Conservation (phyloP, 805 yeast genomes). For the Candida dajiaensis region DNA sequence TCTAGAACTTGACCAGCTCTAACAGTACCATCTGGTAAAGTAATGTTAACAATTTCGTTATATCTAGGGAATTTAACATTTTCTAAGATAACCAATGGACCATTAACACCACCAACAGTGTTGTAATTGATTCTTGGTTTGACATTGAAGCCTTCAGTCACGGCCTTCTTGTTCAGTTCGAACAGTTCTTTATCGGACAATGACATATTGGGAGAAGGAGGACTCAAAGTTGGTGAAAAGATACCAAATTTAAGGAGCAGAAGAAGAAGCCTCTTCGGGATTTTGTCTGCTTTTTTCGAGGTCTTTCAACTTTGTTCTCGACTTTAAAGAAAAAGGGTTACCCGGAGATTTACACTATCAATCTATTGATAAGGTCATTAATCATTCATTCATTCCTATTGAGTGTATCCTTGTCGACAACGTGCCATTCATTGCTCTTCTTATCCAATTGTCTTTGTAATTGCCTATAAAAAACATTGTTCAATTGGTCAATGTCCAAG, state of each 20-base stretch:
- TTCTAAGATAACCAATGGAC: constrained; percentile 90
- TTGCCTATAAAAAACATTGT: neutral
- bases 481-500: neutral
- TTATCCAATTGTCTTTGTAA: neutral
- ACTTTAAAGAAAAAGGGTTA: neutral
- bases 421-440: constrained; percentile 23
- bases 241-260: neutral
- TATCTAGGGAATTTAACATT: constrained; percentile 84
- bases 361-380: neutral
- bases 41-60: constrained; percentile 94
- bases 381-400: constrained; percentile 1
- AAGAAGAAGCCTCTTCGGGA: too few relatives aligned
- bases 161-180: constrained; percentile 88
- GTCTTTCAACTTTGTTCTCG: too few relatives aligned
- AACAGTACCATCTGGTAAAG: constrained; percentile 89
- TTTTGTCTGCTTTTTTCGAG: neutral
- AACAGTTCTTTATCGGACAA: constrained; percentile 35
- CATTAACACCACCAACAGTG: constrained; percentile 97
- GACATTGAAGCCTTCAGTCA: constrained; percentile 82
- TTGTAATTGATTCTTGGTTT: constrained; percentile 90
- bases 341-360: neutral
- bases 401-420: constrained; percentile 16
- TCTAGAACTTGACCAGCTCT: constrained; percentile 99
- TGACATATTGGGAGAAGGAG: constrained; percentile 8
- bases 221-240: neutral